A percentile compares a stretch with the other conserved stretches of the same genome.
These are phyloP conservation scores for Mikania micrantha DNA, from an alignment of 129 eudicot species.

Conservation along the genomic window DNA sequence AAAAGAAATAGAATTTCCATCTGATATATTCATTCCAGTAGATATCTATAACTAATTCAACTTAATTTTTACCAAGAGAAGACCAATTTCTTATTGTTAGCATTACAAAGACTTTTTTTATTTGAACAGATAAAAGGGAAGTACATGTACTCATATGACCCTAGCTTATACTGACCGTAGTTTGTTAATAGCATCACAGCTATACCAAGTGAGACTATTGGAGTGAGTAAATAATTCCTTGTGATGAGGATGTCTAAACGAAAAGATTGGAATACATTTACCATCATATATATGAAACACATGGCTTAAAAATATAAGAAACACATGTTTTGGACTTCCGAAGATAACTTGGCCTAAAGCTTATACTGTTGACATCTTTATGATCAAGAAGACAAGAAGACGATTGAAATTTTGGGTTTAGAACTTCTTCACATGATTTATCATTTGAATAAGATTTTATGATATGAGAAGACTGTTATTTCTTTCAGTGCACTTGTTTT, in stretches of 20 bases:
- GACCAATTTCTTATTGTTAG: background rate
- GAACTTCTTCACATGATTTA: background rate
- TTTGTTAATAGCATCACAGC: background rate
- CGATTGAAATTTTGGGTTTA: background rate
- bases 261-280: background rate
- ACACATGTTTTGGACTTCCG: background rate
- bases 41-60: background rate
- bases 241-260: background rate
- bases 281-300: too few species aligned
- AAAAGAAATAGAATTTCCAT: background rate
- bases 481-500: background rate
- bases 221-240: background rate
- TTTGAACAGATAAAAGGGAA: background rate
- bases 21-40: background rate
- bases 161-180: background rate
- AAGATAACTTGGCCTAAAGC: background rate
- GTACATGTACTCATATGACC: background rate
- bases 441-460: background rate
- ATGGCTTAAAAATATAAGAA: too few species aligned
- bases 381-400: background rate
- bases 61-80: background rate
- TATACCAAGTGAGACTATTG: constrained; percentile 2
- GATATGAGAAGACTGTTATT: background rate
- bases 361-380: background rate
- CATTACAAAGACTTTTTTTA: background rate